Conservation (phyloP, 805 yeast genomes). For the Starmerella ratchasimensis region DNA sequence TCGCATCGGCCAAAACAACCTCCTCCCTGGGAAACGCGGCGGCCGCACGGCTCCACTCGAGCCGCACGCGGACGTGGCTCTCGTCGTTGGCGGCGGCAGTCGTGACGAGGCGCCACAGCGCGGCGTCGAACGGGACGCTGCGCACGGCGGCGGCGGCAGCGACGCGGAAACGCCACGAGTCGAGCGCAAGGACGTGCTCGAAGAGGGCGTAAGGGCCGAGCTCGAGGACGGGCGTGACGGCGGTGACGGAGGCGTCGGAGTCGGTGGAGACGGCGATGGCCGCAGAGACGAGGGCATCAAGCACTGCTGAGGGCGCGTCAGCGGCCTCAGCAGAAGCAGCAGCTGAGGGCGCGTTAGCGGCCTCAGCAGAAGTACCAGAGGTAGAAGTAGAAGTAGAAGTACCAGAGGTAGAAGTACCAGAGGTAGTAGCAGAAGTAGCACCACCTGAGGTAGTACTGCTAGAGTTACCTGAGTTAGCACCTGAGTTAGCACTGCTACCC, state of each 20-base stretch:
- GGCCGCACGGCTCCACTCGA: constrained; percentile 35
- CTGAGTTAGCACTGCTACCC: too few species aligned
- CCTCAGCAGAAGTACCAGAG: too few species aligned
- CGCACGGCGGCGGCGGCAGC: constrained; percentile 33
- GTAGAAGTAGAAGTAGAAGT: too few species aligned
- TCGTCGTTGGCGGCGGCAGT: constrained; percentile 12
- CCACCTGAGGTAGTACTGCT: too few species aligned
- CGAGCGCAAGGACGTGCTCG: constrained; percentile 23
- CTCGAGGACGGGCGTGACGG: constrained; percentile 11
- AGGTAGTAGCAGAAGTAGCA: too few species aligned
- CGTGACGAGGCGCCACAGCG: constrained; percentile 11
- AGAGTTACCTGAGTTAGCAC: too few species aligned
- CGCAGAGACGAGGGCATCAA: neutral
- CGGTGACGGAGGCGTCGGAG: constrained; percentile 14
- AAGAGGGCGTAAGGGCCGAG: neutral
- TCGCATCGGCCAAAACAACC: neutral
- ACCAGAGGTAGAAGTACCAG: too few species aligned
- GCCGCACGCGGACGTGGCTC: constrained; percentile 40
- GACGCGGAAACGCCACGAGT: constrained; percentile 48
- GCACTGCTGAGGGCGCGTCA: too few species aligned
- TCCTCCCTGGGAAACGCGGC: constrained; percentile 11
- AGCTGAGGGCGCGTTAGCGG: too few species aligned
- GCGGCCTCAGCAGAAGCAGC: too few species aligned
- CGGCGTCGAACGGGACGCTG: constrained; percentile 5
- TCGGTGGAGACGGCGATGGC: constrained; percentile 16